Percentiles rank a stretch among this genome's conserved stretches.
Conservation (phyloP, 1,139 yeast genomes). For the Meyerozyma elateridarum region DNA sequence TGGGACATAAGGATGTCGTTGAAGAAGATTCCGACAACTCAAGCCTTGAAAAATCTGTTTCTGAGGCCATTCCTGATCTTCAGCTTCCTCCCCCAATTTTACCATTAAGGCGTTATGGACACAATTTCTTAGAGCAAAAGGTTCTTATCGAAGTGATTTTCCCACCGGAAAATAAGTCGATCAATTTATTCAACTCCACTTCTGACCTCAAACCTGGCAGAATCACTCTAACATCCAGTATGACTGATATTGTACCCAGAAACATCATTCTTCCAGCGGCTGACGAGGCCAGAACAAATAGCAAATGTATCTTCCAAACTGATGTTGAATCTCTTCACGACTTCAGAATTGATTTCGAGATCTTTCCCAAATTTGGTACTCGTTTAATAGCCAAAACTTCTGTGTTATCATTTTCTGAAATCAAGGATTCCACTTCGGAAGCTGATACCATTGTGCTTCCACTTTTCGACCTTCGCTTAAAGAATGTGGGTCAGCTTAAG, state of each 20-base stretch:
- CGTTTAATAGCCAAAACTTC: constrained; percentile 86
- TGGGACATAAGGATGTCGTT: constrained; percentile 11
- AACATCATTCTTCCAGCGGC: constrained; percentile 75
- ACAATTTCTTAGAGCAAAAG: constrained; percentile 86
- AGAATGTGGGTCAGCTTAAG: constrained; percentile 75
- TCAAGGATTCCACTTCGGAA: constrained; percentile 41
- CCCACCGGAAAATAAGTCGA: constrained; percentile 50
- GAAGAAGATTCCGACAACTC: constrained; percentile 41
- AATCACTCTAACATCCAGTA: constrained; percentile 68
- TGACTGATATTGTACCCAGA: constrained; percentile 77
- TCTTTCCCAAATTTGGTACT: constrained; percentile 93
- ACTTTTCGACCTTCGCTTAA: constrained; percentile 73
- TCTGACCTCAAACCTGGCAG: constrained; percentile 47
- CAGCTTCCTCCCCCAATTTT: constrained; percentile 94
- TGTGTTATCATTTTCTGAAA: constrained; percentile 55
- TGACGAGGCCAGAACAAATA: constrained; percentile 52
- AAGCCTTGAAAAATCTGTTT: constrained; percentile 25
- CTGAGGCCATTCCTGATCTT: constrained; percentile 82
- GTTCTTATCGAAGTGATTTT: constrained; percentile 74
- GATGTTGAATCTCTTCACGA: constrained; percentile 62
- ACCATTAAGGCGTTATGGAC: constrained; percentile 91
- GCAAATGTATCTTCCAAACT: constrained; percentile 76
- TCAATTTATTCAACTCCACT: constrained; percentile 46
- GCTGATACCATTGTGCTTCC: constrained; percentile 59
- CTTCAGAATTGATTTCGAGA: constrained; percentile 81